A percentile compares a stretch with the other conserved stretches of the same genome.
Evolutionary conservation across 2,329 filamentous ascomycete species (phyloP).

Genomic region (Cladosporium sp.): DNA sequence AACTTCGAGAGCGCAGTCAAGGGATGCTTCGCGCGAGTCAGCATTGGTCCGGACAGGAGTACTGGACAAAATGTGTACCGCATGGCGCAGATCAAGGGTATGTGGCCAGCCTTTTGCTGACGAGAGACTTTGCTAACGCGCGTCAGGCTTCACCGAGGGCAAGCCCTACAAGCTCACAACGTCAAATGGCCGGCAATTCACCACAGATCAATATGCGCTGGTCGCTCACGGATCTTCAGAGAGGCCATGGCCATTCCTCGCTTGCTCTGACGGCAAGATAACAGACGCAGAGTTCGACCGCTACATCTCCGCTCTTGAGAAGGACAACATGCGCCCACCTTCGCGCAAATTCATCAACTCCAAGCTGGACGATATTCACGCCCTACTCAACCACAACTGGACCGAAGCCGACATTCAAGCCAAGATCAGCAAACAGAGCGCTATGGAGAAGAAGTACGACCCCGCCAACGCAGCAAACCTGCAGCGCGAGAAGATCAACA

Average conservation of each 20-base stretch:
- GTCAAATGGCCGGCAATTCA: conserved; percentile 68
- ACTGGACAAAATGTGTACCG: conserved; percentile 76
- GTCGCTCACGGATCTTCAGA: conserved; percentile 78
- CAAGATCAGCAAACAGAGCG: conserved; percentile 68
- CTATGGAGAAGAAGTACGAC: conserved; percentile 54
- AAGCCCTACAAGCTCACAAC: conserved; percentile 74
- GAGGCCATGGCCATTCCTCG: conserved; percentile 83
- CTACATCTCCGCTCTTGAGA: conserved; percentile 69
- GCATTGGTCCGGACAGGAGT: conserved; percentile 70
- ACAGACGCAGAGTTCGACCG: conserved; percentile 76
- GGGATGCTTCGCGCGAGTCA: conserved; percentile 81
- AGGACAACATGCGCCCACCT: conserved; percentile 69
- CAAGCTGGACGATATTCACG: conserved; percentile 79
- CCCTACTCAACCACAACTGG: conserved; percentile 73
- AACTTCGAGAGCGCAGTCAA: conserved; percentile 77
- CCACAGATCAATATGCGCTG: conserved; percentile 79
- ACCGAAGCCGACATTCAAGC: conserved; percentile 77
- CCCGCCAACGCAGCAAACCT: conserved; percentile 57
- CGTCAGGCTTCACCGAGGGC: conserved; percentile 67
- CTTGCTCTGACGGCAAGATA: conserved; percentile 79
- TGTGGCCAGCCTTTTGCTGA: conserved; percentile 17
- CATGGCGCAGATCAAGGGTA: conserved; percentile 83
- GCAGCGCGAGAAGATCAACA: conserved; percentile 64
- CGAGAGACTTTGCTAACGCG: conserved; percentile 22
- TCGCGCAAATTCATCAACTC: conserved; percentile 63